Base-by-base conservation (phyloP, 2,329 filamentous ascomycete genomes). In the Fusarium sp. region DNA sequence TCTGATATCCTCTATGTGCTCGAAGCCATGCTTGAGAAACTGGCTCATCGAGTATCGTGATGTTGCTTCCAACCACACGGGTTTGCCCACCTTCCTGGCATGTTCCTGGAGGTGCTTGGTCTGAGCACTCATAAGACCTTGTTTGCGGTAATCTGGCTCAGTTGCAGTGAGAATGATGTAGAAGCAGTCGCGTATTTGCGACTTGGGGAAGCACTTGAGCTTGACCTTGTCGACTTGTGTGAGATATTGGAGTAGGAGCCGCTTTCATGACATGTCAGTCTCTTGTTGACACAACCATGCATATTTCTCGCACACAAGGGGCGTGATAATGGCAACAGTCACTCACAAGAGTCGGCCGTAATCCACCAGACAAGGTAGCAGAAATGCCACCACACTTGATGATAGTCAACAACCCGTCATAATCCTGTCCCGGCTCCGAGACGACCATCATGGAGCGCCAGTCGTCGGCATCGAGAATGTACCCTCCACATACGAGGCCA, bases 361-460 rank as follows among this genome's bases (percentile, higher is more conserved):
- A 7, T 11, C 67, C 67, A 16, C 59, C 59, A 48, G 57, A 59
- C 14, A 72, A 34, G 25, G 67, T 72, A 11, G 67, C 67, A 18
- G 70, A 52, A 25, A 72, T 43, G 5, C 30, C 67, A 27, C 59
- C 70, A 16, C 48, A 58, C 23, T 39, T 63, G 32, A 58, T 34
- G 14, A 72, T 25, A 10, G 60, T 60, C 25, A 16, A 32, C 8
- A 64, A 10, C 18, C 70, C 67, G 6, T 70, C 67, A 39, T 64
- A 67, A 37, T 70, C 62, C 25, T 70, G 67, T 11, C 70, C 63
- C 6, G 70, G 70, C 39, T 63, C 67, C 16, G 67, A 60, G 10
- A 72, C 59, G 9, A 66, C 67, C 70, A 72, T 72, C 50, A 63
- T 59, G 45, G 63, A 65, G 11, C 59, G 20, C 70, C 70, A 72